A percentile compares a stretch with the other conserved stretches of the same genome.
These are phyloP conservation scores for Vitis hybrid DNA, from an alignment of 177 flowering plant genomes.

Conservation along the genomic window DNA sequence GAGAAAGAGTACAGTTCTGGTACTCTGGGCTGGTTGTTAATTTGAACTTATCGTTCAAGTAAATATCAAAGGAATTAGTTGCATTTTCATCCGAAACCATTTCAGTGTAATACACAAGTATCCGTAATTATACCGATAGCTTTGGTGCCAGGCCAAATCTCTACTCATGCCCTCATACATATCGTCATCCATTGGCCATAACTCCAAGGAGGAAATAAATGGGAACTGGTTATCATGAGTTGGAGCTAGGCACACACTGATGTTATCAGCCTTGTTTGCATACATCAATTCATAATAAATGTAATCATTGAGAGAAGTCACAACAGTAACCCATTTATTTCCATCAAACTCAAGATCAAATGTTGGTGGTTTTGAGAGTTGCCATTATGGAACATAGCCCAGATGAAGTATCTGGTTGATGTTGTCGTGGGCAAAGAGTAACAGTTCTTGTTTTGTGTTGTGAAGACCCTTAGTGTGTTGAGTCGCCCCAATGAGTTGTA, in stretches of 20 bases:
- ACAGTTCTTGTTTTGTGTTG: slow-evolving; percentile 11
- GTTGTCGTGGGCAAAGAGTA: background rate
- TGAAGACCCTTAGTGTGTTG: slow-evolving; percentile 12
- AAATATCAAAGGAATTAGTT: slow-evolving; percentile 2
- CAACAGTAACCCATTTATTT: too few relatives aligned
- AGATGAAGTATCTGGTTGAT: background rate
- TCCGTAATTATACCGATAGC: too few relatives aligned
- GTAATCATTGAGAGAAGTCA: background rate
- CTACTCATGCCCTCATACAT: slow-evolving; percentile 15
- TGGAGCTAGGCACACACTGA: slow-evolving; percentile 12
- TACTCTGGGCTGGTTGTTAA: background rate
- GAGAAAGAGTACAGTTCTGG: background rate
- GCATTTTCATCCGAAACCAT: background rate
- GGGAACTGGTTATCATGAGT: slow-evolving; percentile 7
- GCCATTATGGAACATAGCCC: slow-evolving; percentile 11
- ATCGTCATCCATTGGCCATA: background rate
- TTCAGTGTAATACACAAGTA: too few relatives aligned
- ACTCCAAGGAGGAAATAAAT: slow-evolving; percentile 20
- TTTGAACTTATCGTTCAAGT: background rate
- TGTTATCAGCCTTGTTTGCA: background rate
- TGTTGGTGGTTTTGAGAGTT: slow-evolving; percentile 10
- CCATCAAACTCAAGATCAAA: slow-evolving; percentile 3
- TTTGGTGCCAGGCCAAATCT: slow-evolving; percentile 13
- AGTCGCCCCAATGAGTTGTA: background rate
- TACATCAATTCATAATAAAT: slow-evolving; percentile 13